Evolutionary conservation across 164 flowering plant genomes (phyloP).

Genomic region (Umbilicus rupestris): DNA sequence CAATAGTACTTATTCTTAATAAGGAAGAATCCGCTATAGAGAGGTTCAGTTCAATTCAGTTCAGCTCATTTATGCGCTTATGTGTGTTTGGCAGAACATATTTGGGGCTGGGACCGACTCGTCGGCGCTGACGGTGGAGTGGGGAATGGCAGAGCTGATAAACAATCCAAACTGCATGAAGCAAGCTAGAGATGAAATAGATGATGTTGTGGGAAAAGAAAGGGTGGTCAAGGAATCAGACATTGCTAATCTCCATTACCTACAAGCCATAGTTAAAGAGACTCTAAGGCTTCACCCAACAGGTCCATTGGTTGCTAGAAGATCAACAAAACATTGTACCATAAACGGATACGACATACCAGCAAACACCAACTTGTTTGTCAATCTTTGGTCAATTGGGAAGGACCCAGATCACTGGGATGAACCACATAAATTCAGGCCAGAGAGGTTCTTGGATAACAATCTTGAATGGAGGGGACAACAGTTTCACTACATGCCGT

Average conservation of each 20-base stretch:
- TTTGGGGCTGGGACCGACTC: constrained; percentile 50
- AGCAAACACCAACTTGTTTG: constrained; percentile 23
- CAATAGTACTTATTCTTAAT: too few relatives aligned
- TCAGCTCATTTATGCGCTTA: neutral
- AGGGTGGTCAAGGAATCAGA: constrained; percentile 41
- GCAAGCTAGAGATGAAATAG: constrained; percentile 32
- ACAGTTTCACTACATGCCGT: constrained; percentile 32
- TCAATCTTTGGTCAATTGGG: constrained; percentile 39
- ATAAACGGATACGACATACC: constrained; percentile 31
- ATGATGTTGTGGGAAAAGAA: constrained; percentile 22
- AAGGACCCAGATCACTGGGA: constrained; percentile 43
- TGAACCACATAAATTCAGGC: constrained; percentile 32
- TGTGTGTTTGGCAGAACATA: constrained; percentile 24
- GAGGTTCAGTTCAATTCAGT: neutral
- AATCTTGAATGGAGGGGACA: constrained; percentile 27
- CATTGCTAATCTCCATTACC: constrained; percentile 33
- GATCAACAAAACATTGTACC: constrained; percentile 23
- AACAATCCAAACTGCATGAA: constrained; percentile 33
- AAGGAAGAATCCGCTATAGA: too few relatives aligned
- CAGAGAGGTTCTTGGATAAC: constrained; percentile 34
- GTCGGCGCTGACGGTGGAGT: constrained; percentile 25
- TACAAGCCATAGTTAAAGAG: constrained; percentile 47
- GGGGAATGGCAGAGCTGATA: constrained; percentile 47
- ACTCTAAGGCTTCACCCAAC: constrained; percentile 40
- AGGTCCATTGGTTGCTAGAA: constrained; percentile 29